Evolutionary conservation across 2,329 filamentous ascomycete genomes (phyloP), one percentile per base, ranked within the genome.

Genomic region (Emmonsiellopsis sp.): DNA sequence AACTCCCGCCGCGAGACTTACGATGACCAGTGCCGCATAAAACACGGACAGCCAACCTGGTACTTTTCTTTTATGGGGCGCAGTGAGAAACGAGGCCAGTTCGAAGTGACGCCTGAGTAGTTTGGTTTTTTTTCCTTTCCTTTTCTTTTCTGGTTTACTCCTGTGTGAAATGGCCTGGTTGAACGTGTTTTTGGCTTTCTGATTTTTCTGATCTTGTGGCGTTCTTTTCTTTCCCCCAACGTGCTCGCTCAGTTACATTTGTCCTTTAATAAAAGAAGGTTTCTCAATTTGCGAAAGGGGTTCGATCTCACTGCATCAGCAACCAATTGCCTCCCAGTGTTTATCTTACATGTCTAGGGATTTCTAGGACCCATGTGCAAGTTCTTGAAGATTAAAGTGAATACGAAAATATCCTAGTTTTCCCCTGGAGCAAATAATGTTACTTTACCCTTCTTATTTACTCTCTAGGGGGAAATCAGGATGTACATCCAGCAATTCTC

Each of bases 61-160:
- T 45, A 52, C 10, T 49, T 42, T 45, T 45, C 31, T 21, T 42
- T 46, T 13, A 53, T 49, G 51, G 51, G 43, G n/a, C 34, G 21
- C 2, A 21, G 13, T 17, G 44, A 49, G 37, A 17, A 42, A 13
- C 13, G 31, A 5, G 31, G 39, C 9, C 37, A 32, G n/a, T 33
- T 50, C 27, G n/a, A 43, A 27, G n/a, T 44, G 42, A 44, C n/a
- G 9, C n/a, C n/a, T 27, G 37, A 40, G 37, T 31, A 9, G 2
- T 40, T 8, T 49, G 11, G n/a, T 37, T 39, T 7, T 34, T 32
- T 33, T 2, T 8, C 27, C 6, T 34, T 10, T 6, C 6, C 32
- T 36, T 34, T 45, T n/a, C 43, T 8, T 33, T 45, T 27, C n/a
- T 9, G 6, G 3, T 27, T 11, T 31, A 5, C 33, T 31, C 14